A percentile compares a stretch with the other conserved stretches of the same genome.
Conservation (phyloP, 2,329 filamentous ascomycete species). For the Westerdykella aurantiaca region DNA sequence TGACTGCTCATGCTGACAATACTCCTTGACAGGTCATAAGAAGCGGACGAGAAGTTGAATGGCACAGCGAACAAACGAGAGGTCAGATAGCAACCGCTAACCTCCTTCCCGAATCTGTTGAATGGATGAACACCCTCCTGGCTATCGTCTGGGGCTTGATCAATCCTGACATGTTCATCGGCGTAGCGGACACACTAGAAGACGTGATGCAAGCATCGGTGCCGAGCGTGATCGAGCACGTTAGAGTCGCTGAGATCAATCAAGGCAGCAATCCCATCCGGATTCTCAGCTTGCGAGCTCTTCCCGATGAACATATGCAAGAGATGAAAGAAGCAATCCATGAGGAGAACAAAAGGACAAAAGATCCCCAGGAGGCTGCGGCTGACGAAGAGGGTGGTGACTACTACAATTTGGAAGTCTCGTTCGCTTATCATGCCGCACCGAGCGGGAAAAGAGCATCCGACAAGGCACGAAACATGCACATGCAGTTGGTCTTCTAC, state of each 20-base stretch:
- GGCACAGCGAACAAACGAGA: conserved; percentile 78
- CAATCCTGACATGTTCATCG: conserved; percentile 92
- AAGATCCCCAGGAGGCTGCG: conserved; percentile 79
- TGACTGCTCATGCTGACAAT: background rate
- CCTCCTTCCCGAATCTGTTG: conserved; percentile 82
- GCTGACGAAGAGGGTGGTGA: conserved; percentile 87
- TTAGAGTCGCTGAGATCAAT: conserved; percentile 89
- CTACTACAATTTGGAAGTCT: conserved; percentile 87
- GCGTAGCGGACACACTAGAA: conserved; percentile 84
- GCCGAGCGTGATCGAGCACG: conserved; percentile 84
- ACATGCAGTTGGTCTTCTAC: conserved; percentile 94
- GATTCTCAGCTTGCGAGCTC: conserved; percentile 77
- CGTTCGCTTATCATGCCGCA: conserved; percentile 84
- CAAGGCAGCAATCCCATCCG: conserved; percentile 88
- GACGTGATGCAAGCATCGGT: conserved; percentile 97
- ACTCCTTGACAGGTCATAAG: conserved; percentile 51
- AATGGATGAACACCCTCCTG: conserved; percentile 90
- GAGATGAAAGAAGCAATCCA: conserved; percentile 78
- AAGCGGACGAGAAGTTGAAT: conserved; percentile 77
- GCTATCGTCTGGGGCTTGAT: conserved; percentile 83
- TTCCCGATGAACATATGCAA: conserved; percentile 74
- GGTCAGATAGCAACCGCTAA: conserved; percentile 83
- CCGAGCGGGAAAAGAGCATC: conserved; percentile 65
- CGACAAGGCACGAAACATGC: conserved; percentile 88
- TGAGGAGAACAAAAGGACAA: conserved; percentile 70